Evolutionary conservation across 169 alveolate genomes (phyloP).

Genomic region (Plasmodium billcollinsi): DNA sequence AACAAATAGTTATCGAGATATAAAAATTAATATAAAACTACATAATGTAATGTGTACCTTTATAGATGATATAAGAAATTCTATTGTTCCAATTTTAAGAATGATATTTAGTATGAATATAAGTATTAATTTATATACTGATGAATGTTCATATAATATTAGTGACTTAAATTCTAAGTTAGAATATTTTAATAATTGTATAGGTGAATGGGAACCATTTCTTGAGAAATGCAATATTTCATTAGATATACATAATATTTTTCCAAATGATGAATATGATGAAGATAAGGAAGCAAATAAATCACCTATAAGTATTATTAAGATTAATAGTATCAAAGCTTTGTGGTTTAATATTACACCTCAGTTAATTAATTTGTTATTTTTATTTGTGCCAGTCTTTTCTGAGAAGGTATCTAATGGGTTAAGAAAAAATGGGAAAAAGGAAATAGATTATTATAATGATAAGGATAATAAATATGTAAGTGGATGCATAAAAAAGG

Average conservation of each 20-base stretch:
- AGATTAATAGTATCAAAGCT: conserved; percentile 82
- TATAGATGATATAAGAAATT: conserved; percentile 86
- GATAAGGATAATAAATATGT: background rate
- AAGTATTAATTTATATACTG: conserved; percentile 38
- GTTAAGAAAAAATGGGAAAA: conserved; percentile 16
- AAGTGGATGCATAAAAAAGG: no score
- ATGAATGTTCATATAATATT: conserved; percentile 59
- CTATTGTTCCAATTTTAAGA: conserved; percentile 88
- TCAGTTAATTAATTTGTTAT: conserved; percentile 85
- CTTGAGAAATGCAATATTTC: conserved; percentile 82
- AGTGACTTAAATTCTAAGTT: conserved; percentile 78
- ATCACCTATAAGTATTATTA: conserved; percentile 83
- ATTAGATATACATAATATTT: conserved; percentile 43
- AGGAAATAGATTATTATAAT: background rate
- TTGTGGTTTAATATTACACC: conserved; percentile 89
- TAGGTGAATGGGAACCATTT: conserved; percentile 90
- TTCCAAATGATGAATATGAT: conserved; percentile 69
- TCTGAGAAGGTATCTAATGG: conserved; percentile 78
- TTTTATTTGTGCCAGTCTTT: conserved; percentile 87
- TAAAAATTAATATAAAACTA: conserved; percentile 79
- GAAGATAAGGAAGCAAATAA: conserved; percentile 84
- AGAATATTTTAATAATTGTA: conserved; percentile 84
- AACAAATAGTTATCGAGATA: conserved; percentile 65
- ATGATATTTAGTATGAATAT: conserved; percentile 70
- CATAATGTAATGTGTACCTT: conserved; percentile 85